Conservation (phyloP, 129 eudicot species). For the Scalesia atractyloides region DNA sequence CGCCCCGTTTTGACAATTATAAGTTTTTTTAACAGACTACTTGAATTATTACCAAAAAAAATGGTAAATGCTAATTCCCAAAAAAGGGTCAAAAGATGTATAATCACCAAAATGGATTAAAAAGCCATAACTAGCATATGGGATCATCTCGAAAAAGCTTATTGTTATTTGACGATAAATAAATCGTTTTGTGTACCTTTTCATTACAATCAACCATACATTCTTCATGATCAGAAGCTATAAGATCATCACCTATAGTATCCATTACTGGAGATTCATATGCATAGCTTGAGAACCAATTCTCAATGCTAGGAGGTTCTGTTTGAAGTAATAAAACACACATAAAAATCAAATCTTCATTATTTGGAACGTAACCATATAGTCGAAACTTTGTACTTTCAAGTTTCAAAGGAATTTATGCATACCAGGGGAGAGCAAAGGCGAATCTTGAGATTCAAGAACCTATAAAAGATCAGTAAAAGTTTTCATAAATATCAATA, state of each 20-base stretch:
- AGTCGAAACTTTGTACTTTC: too few species aligned
- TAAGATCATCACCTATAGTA: constrained; percentile 30
- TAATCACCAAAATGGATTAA: neutral
- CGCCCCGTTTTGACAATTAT: neutral
- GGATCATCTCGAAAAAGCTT: neutral
- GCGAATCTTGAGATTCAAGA: constrained; percentile 8
- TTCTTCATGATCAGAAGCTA: constrained; percentile 29
- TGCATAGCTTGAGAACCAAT: constrained; percentile 74
- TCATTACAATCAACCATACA: constrained; percentile 12
- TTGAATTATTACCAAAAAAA: neutral
- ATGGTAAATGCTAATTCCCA: neutral
- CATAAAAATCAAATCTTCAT: neutral
- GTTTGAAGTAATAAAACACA: constrained; percentile 24
- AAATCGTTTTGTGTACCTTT: neutral
- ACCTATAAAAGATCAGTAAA: constrained; percentile 13
- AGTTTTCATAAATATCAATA: constrained; percentile 1
- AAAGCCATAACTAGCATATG: neutral
- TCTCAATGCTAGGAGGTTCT: constrained; percentile 65
- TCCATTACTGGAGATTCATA: constrained; percentile 68
- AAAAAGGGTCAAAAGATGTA: too few species aligned
- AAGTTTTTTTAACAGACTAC: neutral
- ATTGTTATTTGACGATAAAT: neutral
- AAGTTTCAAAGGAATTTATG: neutral
- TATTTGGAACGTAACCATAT: neutral
- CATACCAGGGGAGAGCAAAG: constrained; percentile 25